Evolutionary conservation across 176 grass and related monocot genomes (phyloP), one percentile per base, ranked within the genome.

Genomic region (Oryza meyeriana): DNA sequence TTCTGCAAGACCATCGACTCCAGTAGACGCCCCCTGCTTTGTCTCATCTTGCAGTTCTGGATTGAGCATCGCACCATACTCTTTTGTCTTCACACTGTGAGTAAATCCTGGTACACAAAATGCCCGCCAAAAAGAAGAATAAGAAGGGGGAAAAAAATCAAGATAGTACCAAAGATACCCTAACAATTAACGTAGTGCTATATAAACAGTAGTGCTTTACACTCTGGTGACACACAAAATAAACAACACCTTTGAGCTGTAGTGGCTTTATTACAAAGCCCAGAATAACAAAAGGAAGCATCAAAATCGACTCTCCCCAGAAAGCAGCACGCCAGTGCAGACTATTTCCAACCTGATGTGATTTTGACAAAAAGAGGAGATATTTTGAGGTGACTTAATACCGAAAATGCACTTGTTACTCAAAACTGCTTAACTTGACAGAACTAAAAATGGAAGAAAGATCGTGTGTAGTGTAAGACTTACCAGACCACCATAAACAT

Each of bases 271-370:
- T 92, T 25, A 91, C 64, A 81, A 99, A 99, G 33, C 96, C 96
- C 62, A 95, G 82, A 88, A 99, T 88, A 88, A 94, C 96, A 95
- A 99, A 99, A 66, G 96, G 96, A 76, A 99, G 83, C 96, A 99
- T 99, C 87, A 99, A 90, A 88, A 99, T 82, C 12, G 96, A 92
- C 77, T 99, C 96, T 75, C 91, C 93, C 89, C 90, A 99, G 77
- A 99, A 99, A 88, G 96, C 96, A 86, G 87, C 96, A 77, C 96
- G 88, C 96, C 96, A 99, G 61, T 91, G 74, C 85, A 99, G 87
- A 78, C 59, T 33, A 42, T 20, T 66, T 29, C 96, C 96, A 47
- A 95, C 89, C 96, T 95, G 73, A 80, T 84, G 67, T 47, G 34
- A 83, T 32, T 79, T 82, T 75, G 34, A 75, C 42, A 20, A 58